phyloP scores from a whole-genome alignment of 2,329 filamentous ascomycete genomes.

The Fusarium burgessii region DNA sequence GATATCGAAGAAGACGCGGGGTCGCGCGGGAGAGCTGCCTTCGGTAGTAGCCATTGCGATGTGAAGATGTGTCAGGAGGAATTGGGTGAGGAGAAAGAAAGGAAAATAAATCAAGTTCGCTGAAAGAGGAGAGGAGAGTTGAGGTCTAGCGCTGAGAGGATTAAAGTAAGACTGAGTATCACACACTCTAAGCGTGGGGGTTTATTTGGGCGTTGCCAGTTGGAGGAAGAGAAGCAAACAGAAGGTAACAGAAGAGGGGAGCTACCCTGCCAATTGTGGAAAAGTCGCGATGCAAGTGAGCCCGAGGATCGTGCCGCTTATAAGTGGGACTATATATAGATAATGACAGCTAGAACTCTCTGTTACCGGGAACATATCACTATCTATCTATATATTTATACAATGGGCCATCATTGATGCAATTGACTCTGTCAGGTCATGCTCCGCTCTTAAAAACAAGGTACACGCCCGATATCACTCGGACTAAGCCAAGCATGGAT shows the following conservation, averaged over 20 bases:
- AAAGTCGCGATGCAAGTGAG: conserved; percentile 42
- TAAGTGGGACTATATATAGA: conserved; percentile 32
- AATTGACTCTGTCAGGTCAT: not conserved
- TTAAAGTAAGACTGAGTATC: conserved; percentile 10
- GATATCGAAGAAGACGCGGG: conserved; percentile 94
- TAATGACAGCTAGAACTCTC: not conserved
- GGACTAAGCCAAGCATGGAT: conserved; percentile 4
- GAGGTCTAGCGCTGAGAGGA: conserved; percentile 4
- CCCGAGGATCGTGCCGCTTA: conserved; percentile 38
- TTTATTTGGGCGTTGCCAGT: not conserved
- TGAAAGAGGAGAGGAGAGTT: not conserved
- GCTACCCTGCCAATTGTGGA: conserved; percentile 38
- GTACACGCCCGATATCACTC: not conserved
- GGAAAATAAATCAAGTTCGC: conserved; percentile 2
- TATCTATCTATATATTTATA: not conserved
- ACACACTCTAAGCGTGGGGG: conserved; percentile 13
- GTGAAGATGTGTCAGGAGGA: not conserved
- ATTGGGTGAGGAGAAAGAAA: not conserved
- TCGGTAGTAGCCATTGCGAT: conserved; percentile 56
- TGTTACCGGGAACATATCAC: not conserved
- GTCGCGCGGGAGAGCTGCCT: conserved; percentile 66
- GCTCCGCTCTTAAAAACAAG: not conserved
- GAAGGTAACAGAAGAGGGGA: conserved; percentile 43
- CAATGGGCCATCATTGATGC: not conserved
- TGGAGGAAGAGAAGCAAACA: conserved; percentile 28